Base-by-base conservation (phyloP, 2,329 filamentous ascomycete genomes). In the Fusarium hainanense region DNA sequence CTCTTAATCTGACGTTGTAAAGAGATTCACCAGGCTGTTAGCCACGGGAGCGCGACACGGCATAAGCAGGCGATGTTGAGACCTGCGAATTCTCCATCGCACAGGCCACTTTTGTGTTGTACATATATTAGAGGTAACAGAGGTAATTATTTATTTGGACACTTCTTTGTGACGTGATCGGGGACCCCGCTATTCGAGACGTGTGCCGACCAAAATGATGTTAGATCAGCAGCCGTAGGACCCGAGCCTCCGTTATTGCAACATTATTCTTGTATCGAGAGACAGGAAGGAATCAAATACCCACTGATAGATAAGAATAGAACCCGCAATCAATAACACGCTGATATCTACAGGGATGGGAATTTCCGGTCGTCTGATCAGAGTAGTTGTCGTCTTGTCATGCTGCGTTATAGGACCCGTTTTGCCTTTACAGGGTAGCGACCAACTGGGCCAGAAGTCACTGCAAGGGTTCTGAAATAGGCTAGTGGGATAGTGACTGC, bases 401-500 rank as follows among this genome's bases (percentile, higher is more conserved):
- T 37, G 18, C 6, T 37, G 10, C 34, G 34, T 18, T n/a, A 6
- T 37, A 1, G 16, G 9, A 10, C 9, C 34, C 5, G 34, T 37
- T n/a, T 37, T 37, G 34, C 34, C 34, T 37, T 6, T 37, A 6
- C 34, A 37, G 34, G 34, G 34, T 37, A 37, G 18, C 10, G 6
- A 37, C 18, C 18, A n/a, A 30, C 28, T 30, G 10, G 10, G 12
- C 12, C 12, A 30, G 20, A 49, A 49, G 37, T 18, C 16, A 37
- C 30, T 49, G 20, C 47, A 49, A 49, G n/a, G 21, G 28, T 37
- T 30, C 16, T 49, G 5, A 25, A 49, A 34, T 32, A 21, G 47
- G 47, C 21, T 23, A 23, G 47, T 14, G 28, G 30, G 4, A 49
- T 25, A 14, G n/a, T 16, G 8, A 34, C 47, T 49, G 20, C 20